Evolutionary conservation across 2,329 filamentous ascomycete genomes (phyloP), one percentile per base, ranked within the genome.

Genomic region (Hymenoscyphus repandus): DNA sequence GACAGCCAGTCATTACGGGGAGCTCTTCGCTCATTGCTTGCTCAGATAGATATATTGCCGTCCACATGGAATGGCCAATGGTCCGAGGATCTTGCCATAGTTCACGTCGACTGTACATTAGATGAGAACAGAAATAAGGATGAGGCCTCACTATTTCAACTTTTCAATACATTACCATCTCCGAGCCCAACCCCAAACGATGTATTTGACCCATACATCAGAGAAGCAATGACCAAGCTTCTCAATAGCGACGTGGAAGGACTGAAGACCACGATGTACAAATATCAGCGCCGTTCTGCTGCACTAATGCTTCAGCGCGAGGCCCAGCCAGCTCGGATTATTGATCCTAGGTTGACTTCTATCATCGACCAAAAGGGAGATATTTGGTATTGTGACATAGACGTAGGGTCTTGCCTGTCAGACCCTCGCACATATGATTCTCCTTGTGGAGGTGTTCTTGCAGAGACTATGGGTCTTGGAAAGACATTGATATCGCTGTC

Each of bases 401-500:
- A 84, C 40, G 77, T 80, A 13, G 79, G 81, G 0, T 72, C 74
- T 0, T 77, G 90, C 43, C 65, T 88, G 0, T 74, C 74, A 33
- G 79, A 86, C n/a, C 83, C 87, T 10, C 76, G 78, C 2, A 79
- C 80, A 52, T 96, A 92, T 59, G 89, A 93, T 40, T 77, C 82
- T 22, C 78, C 84, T 5, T 76, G 78, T 51, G 90, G 91, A 32
- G 92, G 90, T 2, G 86, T 92, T 12, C 70, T 90, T 12, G 86
- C 87, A 0, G 88, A 93, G 63, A 85, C 88, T 56, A 91, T 91
- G 87, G 86, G 85, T 5, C 71, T 79, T 0, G 91, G 92, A 0
- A 97, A 96, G 71, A 96, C 92, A 0, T 70, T 96, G 22, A 95
- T 96, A 10, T 92, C 87, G 56, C 70, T 97, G 15, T 76, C 85